Evolutionary conservation across 768 basidiomycete genomes (phyloP), one percentile per base, ranked within the genome.

Genomic region (Nidula microcarpa): DNA sequence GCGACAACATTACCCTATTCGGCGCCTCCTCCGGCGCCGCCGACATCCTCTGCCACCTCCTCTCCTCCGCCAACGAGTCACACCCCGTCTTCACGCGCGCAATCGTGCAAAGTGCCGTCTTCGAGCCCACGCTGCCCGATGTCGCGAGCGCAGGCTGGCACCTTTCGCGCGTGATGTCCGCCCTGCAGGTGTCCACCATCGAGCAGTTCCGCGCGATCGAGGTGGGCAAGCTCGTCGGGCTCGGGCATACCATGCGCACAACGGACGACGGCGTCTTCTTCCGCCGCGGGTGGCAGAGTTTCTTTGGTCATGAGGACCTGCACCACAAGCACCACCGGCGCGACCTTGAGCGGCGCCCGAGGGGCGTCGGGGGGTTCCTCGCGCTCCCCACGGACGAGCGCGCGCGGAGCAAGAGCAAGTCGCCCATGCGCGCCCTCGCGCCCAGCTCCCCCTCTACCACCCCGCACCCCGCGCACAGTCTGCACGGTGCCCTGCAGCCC

Each of bases 221-320:
- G 35, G 71, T 80, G 6, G 80, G 84, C 35, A 78, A 77, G 56
- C 77, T 91, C 6, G 72, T 82, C 18, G 72, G 70, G n/a, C 68
- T 78, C 35, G 75, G 76, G 1, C 72, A 75, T n/a, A 71, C 70
- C 23, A 50, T 83, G 14, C 77, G 87, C 17, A 79, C 77, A 1
- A 76, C 84, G 6, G 87, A 91, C 56, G 89, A 91, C 53, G 85
- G 84, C 6, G 62, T 78, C 16, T 90, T 90, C 67, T 83, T 91
- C 67, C 71, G 79, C 14, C 71, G 73, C 11, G 81, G 79, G 5
- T 88, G 85, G 84, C 73, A 76, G 52, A 76, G 76, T 14, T 66
- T 67, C 47, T 68, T 82, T 43, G 62, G 71, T 16, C 73, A 75
- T 11, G 66, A 73, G 48, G 69, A 71, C 35, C 52, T 49, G 6